Base-by-base conservation (phyloP, 202 grass and related monocot species). In the Digitaria exilis region DNA sequence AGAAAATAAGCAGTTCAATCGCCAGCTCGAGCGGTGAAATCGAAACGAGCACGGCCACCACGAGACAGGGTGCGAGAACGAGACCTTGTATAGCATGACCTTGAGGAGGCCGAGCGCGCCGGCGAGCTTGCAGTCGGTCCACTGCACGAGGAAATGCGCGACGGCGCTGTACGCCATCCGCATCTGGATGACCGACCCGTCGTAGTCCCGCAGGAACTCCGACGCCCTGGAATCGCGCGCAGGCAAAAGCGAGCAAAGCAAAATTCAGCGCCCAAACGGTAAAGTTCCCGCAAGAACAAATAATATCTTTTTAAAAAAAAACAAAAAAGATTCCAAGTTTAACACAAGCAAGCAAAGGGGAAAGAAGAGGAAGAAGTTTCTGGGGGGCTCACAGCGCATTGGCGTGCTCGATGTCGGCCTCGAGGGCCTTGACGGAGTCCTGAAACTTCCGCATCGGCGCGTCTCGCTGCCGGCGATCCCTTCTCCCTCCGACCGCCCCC, bases 331-430 rank as follows among this genome's bases (percentile, higher is more conserved):
- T 16, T 26, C 34, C 15, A 30, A 37, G 44, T 66, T 83, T 65
- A n/a, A n/a, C 42, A 28, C 5, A 0, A 43, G 15, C 65, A 79
- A 71, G 76, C 69, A 57, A 71, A 17, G 2, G 3, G 6, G 24
- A 4, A 39, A 39, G 3, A 26, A n/a, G n/a, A n/a, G n/a, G n/a
- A n/a, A 5, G 71, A 22, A 31, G 11, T 11, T 32, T 32, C 26
- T 19, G 7, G 9, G 54, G n/a, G 2, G 37, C 91, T 93, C 85
- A 93, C 91, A 93, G 73, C 31, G 11, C 80, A 73, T 93, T 93
- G 78, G 87, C 87, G 82, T 93, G 88, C 69, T 93, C 78, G 91
- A 90, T 93, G 82, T 93, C 91, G 70, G 88, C 85, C 82, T 88
- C 69, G 4, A 93, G 85, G 54, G 79, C 74, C 64, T 93, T 93